Percentiles rank a stretch among this genome's conserved stretches.
These are phyloP conservation scores for Taxillus chinensis DNA, from an alignment of 164 flowering plant species.

Conservation along the genomic window DNA sequence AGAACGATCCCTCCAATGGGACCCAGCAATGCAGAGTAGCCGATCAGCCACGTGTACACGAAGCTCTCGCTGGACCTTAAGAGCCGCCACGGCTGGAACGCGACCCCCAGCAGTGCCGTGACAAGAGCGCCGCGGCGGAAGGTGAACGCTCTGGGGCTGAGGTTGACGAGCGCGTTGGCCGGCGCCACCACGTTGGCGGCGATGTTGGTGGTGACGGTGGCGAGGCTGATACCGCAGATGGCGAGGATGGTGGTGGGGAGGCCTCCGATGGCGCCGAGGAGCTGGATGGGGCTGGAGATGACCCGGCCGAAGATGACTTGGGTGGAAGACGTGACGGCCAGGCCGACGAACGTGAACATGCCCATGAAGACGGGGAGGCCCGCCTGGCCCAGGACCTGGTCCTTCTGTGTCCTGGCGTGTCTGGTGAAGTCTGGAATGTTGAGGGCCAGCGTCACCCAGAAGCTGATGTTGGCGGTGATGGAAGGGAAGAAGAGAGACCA, in stretches of 20 bases:
- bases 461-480: constrained; percentile 82
- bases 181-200: constrained; percentile 93
- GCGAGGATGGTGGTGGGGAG: constrained; percentile 38
- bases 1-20: constrained; percentile 78
- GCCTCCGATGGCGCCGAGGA: constrained; percentile 64
- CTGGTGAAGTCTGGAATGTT: constrained; percentile 94
- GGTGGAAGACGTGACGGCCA: constrained; percentile 84
- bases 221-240: constrained; percentile 70
- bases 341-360: constrained; percentile 76
- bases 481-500: constrained; percentile 88
- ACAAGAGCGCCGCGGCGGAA: constrained; percentile 67
- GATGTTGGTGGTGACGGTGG: constrained; percentile 79
- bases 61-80: constrained; percentile 77
- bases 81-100: constrained; percentile 89
- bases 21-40: constrained; percentile 83
- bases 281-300: constrained; percentile 74
- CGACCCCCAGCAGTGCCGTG: constrained; percentile 70
- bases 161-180: constrained; percentile 82
- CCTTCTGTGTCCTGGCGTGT: constrained; percentile 60
- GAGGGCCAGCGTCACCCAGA: constrained; percentile 79
- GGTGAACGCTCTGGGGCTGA: constrained; percentile 64
- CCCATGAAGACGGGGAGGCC: constrained; percentile 94
- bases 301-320: constrained; percentile 58
- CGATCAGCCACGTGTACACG: constrained; percentile 87
- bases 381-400: constrained; percentile 71